Evolutionary conservation across 805 yeast species (phyloP).

Genomic region (Candida takata): DNA sequence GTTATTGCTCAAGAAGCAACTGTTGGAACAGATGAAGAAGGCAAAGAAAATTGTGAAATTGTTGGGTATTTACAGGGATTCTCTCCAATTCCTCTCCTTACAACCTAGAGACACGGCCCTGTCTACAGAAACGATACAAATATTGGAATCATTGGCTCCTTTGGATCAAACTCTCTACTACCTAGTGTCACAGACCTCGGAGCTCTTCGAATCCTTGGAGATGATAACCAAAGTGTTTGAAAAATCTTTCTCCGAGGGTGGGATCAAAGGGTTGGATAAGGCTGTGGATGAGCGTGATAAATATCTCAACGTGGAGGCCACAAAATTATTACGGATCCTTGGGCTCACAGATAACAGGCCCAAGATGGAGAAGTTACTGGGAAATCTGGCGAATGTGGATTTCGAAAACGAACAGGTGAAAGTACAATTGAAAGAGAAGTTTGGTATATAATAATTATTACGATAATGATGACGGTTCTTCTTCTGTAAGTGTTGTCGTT

Average conservation of each 20-base stretch:
- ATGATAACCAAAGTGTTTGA: slow-evolving; percentile 6
- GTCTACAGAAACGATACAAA: slow-evolving; percentile 9
- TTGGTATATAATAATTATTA: slow-evolving; percentile 8
- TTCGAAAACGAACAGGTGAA: slow-evolving; percentile 14
- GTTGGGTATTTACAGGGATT: slow-evolving; percentile 27
- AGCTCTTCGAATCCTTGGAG: slow-evolving; percentile 14
- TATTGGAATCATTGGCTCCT: slow-evolving; percentile 34
- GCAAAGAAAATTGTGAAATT: slow-evolving; percentile 30
- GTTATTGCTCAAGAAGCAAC: slow-evolving; percentile 33
- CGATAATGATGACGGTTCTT: neutral
- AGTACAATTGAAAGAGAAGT: slow-evolving; percentile 13
- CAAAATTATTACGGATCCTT: slow-evolving; percentile 25
- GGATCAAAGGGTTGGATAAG: slow-evolving; percentile 17
- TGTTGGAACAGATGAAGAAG: slow-evolving; percentile 33
- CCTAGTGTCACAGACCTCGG: slow-evolving; percentile 36
- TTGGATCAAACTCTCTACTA: slow-evolving; percentile 41
- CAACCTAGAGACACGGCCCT: slow-evolving; percentile 7
- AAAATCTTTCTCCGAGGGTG: slow-evolving; percentile 7
- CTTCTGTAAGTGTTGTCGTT: slow-evolving; percentile 2
- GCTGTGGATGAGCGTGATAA: slow-evolving; percentile 30
- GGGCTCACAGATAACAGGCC: slow-evolving; percentile 19
- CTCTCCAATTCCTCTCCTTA: slow-evolving; percentile 24
- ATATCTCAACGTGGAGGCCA: slow-evolving; percentile 34
- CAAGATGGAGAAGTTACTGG: slow-evolving; percentile 16
- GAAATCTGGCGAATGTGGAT: slow-evolving; percentile 18